These are phyloP conservation scores for Schizochytrium sp. DNA, from an alignment of 108 stramenopile genomes.

Conservation along the genomic window DNA sequence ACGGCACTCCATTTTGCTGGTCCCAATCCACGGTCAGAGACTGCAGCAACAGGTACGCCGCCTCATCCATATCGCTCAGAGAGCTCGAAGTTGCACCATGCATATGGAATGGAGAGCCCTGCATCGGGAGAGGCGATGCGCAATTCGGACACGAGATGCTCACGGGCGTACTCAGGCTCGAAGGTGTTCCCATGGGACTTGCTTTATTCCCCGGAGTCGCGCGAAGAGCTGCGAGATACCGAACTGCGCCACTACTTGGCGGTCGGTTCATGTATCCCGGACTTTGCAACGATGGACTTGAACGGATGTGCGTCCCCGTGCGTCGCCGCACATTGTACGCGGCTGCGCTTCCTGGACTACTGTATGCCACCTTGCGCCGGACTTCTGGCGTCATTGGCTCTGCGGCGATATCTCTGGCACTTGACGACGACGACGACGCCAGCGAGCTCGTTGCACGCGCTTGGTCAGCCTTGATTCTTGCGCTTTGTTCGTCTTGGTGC, in stretches of 20 bases:
- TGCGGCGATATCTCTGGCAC: background rate
- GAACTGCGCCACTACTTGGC: background rate
- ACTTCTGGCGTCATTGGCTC: background rate
- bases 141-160: background rate
- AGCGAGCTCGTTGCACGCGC: background rate
- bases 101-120: background rate
- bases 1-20: background rate
- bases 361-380: background rate
- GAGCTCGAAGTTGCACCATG: background rate
- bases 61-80: background rate
- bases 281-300: background rate
- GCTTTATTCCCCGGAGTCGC: background rate
- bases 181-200: background rate
- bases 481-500: background rate
- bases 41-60: background rate
- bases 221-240: background rate
- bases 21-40: background rate
- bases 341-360: background rate
- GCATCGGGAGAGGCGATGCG: background rate
- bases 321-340: background rate
- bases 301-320: background rate
- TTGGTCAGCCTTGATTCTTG: background rate
- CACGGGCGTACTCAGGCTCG: background rate
- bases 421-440: background rate
- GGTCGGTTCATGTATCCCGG: background rate